Conservation (phyloP, 2,329 filamentous ascomycete species). For the Kalmusia sp. region DNA sequence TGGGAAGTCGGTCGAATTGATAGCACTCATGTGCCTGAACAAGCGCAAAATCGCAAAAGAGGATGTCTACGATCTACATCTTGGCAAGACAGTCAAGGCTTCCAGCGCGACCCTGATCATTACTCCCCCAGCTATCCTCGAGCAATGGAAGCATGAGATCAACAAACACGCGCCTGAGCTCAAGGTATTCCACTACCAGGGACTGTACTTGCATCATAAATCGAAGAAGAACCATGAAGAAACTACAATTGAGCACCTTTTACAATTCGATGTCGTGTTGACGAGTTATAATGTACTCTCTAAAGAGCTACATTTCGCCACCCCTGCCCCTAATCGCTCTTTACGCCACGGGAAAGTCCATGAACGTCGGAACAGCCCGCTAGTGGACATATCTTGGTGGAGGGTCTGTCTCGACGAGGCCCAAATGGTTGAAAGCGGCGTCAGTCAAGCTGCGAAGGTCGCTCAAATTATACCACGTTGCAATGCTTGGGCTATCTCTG, state of each 20-base stretch:
- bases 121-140: slow-evolving; percentile 65
- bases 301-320: slow-evolving; percentile 79
- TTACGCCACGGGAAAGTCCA: slow-evolving; percentile 71
- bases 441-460: slow-evolving; percentile 81
- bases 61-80: slow-evolving; percentile 49
- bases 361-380: slow-evolving; percentile 72
- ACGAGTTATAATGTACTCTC: slow-evolving; percentile 75
- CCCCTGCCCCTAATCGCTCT: slow-evolving; percentile 72
- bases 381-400: slow-evolving; percentile 88
- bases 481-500: slow-evolving; percentile 92
- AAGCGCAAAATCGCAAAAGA: slow-evolving; percentile 42
- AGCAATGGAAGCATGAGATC: slow-evolving; percentile 70
- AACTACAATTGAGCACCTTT: slow-evolving; percentile 55
- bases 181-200: slow-evolving; percentile 63
- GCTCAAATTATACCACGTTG: slow-evolving; percentile 80
- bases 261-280: slow-evolving; percentile 64
- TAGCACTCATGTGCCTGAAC: slow-evolving; percentile 73
- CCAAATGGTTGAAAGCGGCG: slow-evolving; percentile 92
- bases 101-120: slow-evolving; percentile 69
- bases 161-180: slow-evolving; percentile 63
- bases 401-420: slow-evolving; percentile 77
- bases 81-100: slow-evolving; percentile 54
- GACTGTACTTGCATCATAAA: slow-evolving; percentile 48
- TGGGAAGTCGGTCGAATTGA: slow-evolving; percentile 79
- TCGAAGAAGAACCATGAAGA: slow-evolving; percentile 42